Conservation (phyloP, 305 asterid species). For the Coffea humblotiana region DNA sequence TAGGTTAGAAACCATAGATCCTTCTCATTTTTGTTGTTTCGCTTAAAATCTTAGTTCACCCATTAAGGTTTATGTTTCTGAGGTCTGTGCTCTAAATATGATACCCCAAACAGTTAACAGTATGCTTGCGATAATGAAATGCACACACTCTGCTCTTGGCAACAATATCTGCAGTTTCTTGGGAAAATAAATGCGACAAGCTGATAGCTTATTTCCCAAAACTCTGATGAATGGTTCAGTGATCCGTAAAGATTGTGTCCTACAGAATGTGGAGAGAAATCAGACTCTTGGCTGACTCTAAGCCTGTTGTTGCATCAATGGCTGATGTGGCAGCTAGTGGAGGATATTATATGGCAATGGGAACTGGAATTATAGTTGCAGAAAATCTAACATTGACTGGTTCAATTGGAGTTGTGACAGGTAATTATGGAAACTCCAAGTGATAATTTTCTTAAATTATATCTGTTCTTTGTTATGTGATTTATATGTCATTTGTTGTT, state of each 20-base stretch:
- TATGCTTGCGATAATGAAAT: neutral
- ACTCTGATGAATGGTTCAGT: slow-evolving; percentile 13
- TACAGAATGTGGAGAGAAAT: slow-evolving; percentile 97
- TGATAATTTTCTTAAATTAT: neutral
- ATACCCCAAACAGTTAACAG: neutral
- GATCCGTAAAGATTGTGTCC: slow-evolving; percentile 23
- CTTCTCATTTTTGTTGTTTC: neutral
- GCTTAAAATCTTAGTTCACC: neutral
- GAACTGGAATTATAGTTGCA: slow-evolving; percentile 72
- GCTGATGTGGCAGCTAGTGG: slow-evolving; percentile 99
- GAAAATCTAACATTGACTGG: slow-evolving; percentile 88
- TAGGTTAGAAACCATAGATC: neutral
- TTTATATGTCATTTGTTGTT: neutral
- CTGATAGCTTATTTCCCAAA: neutral
- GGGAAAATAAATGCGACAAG: neutral
- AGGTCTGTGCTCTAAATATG: neutral
- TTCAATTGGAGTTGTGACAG: slow-evolving; percentile 94
- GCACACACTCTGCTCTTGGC: neutral
- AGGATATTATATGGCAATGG: slow-evolving; percentile 98
- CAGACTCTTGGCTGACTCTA: slow-evolving; percentile 74
- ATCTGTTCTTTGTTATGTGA: neutral
- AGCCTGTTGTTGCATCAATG: slow-evolving; percentile 93
- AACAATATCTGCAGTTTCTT: neutral
- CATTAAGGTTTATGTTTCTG: neutral
- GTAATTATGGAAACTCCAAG: slow-evolving; percentile 31